These are phyloP conservation scores for Piper betle DNA, from an alignment of 164 flowering plant genomes.

Conservation along the genomic window DNA sequence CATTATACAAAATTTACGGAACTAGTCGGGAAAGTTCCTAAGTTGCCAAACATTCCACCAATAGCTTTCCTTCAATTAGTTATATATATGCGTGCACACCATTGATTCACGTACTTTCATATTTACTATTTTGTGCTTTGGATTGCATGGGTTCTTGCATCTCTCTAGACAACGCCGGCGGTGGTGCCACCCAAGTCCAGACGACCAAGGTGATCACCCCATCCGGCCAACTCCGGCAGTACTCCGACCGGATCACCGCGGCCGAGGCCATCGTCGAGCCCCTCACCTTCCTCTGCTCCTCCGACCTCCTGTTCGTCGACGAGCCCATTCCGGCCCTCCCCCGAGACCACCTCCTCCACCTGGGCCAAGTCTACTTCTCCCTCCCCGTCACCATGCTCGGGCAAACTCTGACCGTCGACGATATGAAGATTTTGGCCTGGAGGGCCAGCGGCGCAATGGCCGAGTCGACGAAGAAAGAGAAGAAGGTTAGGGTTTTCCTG, in stretches of 20 bases:
- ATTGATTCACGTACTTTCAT: too few relatives aligned
- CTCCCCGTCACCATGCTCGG: conserved; percentile 26
- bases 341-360: conserved; percentile 13
- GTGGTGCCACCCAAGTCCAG: background rate
- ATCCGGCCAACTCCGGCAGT: conserved; percentile 27
- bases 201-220: conserved; percentile 5
- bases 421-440: conserved; percentile 60
- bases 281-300: conserved; percentile 29
- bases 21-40: too few relatives aligned
- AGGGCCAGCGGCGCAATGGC: conserved; percentile 21
- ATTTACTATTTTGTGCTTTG: too few relatives aligned
- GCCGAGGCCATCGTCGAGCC: conserved; percentile 20
- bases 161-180: background rate
- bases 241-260: conserved; percentile 17
- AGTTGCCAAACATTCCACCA: too few relatives aligned
- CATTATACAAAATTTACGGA: too few relatives aligned
- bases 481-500: conserved; percentile 6
- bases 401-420: conserved; percentile 26
- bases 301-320: conserved; percentile 35
- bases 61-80: too few relatives aligned
- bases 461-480: background rate
- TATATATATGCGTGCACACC: too few relatives aligned
- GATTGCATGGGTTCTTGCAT: conserved; percentile 1
- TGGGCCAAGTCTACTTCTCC: conserved; percentile 42
- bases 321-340: conserved; percentile 31